Conservation (phyloP, 257 asterid species). For the Lycium barbarum region DNA sequence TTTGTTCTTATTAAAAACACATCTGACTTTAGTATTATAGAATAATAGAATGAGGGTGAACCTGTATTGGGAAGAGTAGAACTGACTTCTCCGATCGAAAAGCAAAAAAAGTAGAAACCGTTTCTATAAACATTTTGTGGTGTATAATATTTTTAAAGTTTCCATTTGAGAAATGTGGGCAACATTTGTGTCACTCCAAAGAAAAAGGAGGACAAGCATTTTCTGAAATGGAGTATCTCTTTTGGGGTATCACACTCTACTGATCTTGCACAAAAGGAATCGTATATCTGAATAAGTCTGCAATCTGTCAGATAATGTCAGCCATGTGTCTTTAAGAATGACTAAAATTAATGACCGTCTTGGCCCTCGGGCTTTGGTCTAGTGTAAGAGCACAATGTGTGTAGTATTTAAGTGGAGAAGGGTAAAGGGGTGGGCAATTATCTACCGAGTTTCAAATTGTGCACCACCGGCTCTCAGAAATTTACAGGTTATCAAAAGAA, state of each 20-base stretch:
- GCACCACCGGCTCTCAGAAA: neutral
- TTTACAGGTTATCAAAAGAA: neutral
- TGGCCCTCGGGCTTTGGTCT: constrained; percentile 14
- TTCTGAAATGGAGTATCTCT: neutral
- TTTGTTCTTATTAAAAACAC: neutral
- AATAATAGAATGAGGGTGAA: neutral
- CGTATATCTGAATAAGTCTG: neutral
- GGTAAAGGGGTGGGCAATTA: neutral
- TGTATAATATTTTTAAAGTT: neutral
- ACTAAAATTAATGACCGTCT: neutral
- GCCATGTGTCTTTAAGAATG: constrained; percentile 10
- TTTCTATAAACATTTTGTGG: neutral
- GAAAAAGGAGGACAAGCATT: neutral
- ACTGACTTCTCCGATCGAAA: neutral
- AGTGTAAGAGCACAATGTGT: neutral
- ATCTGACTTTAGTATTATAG: neutral
- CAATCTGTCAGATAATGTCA: constrained; percentile 4
- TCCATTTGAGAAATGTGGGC: neutral
- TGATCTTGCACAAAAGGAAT: neutral
- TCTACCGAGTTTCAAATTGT: neutral
- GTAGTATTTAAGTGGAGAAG: neutral
- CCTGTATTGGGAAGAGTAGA: neutral
- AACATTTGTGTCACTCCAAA: neutral
- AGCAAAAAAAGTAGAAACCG: neutral
- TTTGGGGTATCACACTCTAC: neutral